phyloP scores from a whole-genome alignment of 208 protist genomes.

The Crithidia fasciculata region DNA sequence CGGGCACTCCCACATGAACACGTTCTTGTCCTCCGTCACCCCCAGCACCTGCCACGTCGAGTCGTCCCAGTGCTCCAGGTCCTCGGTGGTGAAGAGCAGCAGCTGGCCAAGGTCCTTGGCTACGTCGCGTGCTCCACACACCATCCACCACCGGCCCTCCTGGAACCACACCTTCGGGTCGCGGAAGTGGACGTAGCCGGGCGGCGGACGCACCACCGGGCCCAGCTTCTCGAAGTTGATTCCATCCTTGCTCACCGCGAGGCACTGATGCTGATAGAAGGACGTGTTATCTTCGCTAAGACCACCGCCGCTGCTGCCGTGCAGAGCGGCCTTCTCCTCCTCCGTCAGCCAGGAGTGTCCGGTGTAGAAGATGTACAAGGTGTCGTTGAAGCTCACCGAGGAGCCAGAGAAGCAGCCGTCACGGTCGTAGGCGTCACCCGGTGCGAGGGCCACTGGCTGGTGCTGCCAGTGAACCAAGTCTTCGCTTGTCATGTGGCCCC shows the following conservation, averaged over 20 bases:
- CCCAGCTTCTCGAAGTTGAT: constrained; percentile 47
- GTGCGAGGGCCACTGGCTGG: constrained; percentile 43
- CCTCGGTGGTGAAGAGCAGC: constrained; percentile 39
- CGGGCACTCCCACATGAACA: constrained; percentile 67
- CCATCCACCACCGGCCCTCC: constrained; percentile 51
- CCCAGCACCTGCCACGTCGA: constrained; percentile 36
- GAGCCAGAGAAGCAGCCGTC: constrained; percentile 68
- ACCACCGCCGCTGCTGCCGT: constrained; percentile 20
- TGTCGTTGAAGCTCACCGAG: constrained; percentile 38
- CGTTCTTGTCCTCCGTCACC: constrained; percentile 42
- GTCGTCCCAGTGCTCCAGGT: constrained; percentile 41
- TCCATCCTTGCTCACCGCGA: constrained; percentile 54
- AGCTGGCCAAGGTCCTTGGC: constrained; percentile 45
- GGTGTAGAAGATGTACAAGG: constrained; percentile 61
- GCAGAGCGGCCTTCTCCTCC: constrained; percentile 2
- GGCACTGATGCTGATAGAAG: constrained; percentile 59
- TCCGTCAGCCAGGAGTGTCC: constrained; percentile 42
- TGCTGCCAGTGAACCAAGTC: constrained; percentile 57
- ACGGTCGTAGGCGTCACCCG: constrained; percentile 41
- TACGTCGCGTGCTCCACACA: constrained; percentile 40
- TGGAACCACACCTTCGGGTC: constrained; percentile 53
- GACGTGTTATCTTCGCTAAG: background rate
- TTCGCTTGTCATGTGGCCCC: constrained; percentile 47
- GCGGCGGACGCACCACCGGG: constrained; percentile 29
- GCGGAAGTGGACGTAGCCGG: constrained; percentile 45